Percentiles rank a stretch among this genome's conserved stretches.
These are phyloP conservation scores for Paecilomyces fulvus DNA, from an alignment of 2,329 filamentous ascomycete species.

Conservation along the genomic window DNA sequence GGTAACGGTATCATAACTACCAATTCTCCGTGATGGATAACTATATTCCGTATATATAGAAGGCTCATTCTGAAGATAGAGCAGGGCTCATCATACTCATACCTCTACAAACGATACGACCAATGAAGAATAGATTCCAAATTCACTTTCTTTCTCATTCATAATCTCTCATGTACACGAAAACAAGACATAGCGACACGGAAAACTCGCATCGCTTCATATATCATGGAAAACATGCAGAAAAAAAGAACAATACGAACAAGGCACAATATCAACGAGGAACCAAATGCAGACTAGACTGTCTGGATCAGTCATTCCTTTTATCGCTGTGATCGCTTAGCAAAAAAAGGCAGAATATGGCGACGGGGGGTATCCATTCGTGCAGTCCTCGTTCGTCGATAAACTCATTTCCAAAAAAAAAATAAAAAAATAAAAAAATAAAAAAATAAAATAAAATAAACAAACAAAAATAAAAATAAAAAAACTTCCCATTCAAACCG, in stretches of 20 bases:
- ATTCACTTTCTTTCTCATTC: background rate
- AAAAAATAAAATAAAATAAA: too few species aligned
- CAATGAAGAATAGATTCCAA: background rate
- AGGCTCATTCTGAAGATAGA: too few species aligned
- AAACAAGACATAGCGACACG: background rate
- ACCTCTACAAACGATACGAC: background rate
- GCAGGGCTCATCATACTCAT: background rate
- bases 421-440: too few species aligned
- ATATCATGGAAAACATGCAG: background rate
- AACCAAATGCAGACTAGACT: background rate
- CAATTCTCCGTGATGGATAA: too few species aligned
- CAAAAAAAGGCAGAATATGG: background rate
- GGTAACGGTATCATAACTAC: too few species aligned
- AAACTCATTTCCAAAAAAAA: background rate
- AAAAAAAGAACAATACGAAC: background rate
- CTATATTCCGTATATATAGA: too few species aligned
- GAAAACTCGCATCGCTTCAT: background rate
- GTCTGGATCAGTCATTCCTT: background rate
- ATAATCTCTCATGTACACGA: background rate
- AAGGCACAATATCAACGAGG: background rate
- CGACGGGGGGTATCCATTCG: background rate
- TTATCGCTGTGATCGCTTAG: background rate
- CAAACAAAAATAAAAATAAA: too few species aligned
- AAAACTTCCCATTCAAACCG: background rate
- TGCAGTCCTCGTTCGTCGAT: background rate